phyloP scores from a whole-genome alignment of 352 stramenopile genomes.

The Detonula confervacea region DNA sequence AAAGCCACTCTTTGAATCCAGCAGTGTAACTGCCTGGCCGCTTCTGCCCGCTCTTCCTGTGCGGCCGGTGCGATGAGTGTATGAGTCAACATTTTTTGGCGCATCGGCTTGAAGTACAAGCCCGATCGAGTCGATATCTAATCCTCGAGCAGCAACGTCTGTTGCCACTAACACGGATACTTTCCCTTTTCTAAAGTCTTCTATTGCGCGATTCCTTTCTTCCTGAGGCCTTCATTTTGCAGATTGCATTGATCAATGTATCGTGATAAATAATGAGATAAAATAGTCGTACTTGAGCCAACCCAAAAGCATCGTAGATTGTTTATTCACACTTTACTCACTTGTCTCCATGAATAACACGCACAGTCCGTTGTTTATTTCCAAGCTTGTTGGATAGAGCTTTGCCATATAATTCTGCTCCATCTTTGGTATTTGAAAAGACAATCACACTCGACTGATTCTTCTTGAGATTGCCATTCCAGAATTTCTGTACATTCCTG shows the following conservation, averaged over 20 bases:
- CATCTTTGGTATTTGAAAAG: conserved; percentile 96
- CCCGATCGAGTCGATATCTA: conserved; percentile 96
- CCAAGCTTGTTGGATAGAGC: conserved; percentile 87
- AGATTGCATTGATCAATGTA: not conserved
- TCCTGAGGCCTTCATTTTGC: conserved; percentile 91
- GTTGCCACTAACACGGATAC: conserved; percentile 95
- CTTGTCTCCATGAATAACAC: conserved; percentile 27
- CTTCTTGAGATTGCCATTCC: conserved; percentile 97
- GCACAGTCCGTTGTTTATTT: not conserved
- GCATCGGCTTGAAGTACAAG: conserved; percentile 98
- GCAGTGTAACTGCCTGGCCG: conserved; percentile 92
- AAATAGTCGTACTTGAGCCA: no score
- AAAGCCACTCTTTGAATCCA: conserved; percentile 90
- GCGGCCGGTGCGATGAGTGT: conserved; percentile 97
- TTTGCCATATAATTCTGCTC: conserved; percentile 92
- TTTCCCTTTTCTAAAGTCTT: conserved; percentile 91
- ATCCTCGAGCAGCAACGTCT: conserved; percentile 94
- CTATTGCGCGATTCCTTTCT: conserved; percentile 89
- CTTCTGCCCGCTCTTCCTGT: conserved; percentile 92
- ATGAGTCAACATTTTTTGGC: conserved; percentile 93
- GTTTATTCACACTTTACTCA: not conserved
- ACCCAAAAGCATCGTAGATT: not conserved
- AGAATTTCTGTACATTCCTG: conserved; percentile 85
- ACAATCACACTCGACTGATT: conserved; percentile 89
- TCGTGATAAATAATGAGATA: not conserved